phyloP scores from a whole-genome alignment of 2,329 filamentous ascomycete genomes.

The Monascus ruber region DNA sequence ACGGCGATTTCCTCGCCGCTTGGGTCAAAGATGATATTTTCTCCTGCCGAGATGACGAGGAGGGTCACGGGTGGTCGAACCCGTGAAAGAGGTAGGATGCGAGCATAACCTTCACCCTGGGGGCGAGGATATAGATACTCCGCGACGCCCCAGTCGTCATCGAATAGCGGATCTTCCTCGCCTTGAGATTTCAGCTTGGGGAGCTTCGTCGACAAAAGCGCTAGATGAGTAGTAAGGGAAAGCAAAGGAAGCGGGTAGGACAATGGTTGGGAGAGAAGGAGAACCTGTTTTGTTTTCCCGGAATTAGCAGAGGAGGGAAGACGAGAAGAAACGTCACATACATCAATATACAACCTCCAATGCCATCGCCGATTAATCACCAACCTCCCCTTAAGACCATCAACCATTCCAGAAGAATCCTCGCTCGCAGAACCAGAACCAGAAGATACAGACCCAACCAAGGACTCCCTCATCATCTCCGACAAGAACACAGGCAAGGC shows the following conservation, averaged over 20 bases:
- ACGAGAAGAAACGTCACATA: conserved; percentile 34
- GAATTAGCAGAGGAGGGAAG: conserved; percentile 4
- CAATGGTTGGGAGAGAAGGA: conserved; percentile 83
- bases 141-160: conserved; percentile 91
- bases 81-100: conserved; percentile 13
- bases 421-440: conserved; percentile 57
- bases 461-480: conserved; percentile 77
- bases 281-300: conserved; percentile 47
- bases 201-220: conserved; percentile 74
- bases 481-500: conserved; percentile 74
- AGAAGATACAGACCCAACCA: conserved; percentile 63
- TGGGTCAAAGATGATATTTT: conserved; percentile 90
- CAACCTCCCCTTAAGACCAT: conserved; percentile 57
- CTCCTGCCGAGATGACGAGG: conserved; percentile 73
- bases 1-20: conserved; percentile 84
- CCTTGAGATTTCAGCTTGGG: conserved; percentile 76
- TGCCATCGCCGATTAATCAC: conserved; percentile 87
- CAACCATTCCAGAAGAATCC: conserved; percentile 62
- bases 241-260: conserved; percentile 90
- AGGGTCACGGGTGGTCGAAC: conserved; percentile 74
- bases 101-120: conserved; percentile 2
- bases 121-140: conserved; percentile 59
- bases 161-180: conserved; percentile 94
- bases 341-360: conserved; percentile 93
- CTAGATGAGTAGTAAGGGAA: conserved; percentile 85